Conservation (phyloP, 257 asterid genomes). For the Penstemon newberryi region DNA sequence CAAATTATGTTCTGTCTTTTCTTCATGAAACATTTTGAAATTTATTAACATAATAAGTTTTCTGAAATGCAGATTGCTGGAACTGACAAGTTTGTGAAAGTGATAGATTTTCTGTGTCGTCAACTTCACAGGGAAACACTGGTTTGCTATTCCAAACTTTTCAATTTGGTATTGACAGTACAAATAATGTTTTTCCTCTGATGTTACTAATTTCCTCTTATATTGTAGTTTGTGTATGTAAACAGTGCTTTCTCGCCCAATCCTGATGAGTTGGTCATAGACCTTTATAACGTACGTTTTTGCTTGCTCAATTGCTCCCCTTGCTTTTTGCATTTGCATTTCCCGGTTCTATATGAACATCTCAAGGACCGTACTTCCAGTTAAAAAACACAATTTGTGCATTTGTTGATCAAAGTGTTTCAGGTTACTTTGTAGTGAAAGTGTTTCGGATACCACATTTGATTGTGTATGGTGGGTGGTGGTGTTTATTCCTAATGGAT, state of each 20-base stretch:
- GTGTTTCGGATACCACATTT: not conserved
- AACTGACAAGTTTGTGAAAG: constrained; percentile 81
- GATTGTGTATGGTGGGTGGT: no score
- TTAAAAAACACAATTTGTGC: constrained; percentile 10
- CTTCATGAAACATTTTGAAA: not conserved
- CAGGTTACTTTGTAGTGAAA: not conserved
- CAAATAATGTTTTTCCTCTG: not conserved
- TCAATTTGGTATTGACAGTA: constrained; percentile 1
- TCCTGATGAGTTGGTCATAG: constrained; percentile 83
- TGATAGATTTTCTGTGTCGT: constrained; percentile 89
- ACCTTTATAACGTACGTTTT: constrained; percentile 74
- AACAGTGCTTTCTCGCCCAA: constrained; percentile 97
- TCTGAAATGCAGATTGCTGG: constrained; percentile 64
- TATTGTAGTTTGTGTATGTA: constrained; percentile 80
- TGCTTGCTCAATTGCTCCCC: constrained; percentile 11
- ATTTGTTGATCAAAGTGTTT: constrained; percentile 5
- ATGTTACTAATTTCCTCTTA: constrained; percentile 26
- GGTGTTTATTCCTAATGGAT: no score
- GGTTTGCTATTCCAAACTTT: constrained; percentile 39
- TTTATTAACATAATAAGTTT: not conserved
- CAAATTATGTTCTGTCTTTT: not conserved
- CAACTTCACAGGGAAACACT: constrained; percentile 93
- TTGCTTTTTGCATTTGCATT: not conserved
- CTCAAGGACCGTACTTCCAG: not conserved
- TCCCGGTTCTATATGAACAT: constrained; percentile 1